Evolutionary conservation across 306 rosid genomes (phyloP).

Genomic region (Begonia fuchsioides): DNA sequence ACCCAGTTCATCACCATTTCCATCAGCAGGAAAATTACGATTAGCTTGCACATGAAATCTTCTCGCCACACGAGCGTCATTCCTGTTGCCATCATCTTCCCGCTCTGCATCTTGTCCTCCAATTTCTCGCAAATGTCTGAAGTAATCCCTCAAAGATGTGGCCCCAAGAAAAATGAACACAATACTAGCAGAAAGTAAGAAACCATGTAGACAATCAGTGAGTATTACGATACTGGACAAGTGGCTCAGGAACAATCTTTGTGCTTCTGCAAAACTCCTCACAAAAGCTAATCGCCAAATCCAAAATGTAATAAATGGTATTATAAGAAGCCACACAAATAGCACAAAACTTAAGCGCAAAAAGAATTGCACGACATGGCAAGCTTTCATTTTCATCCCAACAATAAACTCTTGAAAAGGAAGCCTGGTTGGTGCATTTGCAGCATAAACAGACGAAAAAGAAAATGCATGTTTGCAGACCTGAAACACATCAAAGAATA

Average conservation of each 20-base stretch:
- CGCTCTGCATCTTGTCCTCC: slow-evolving; percentile 94
- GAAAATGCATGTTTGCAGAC: slow-evolving; percentile 96
- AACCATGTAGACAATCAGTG: slow-evolving; percentile 97
- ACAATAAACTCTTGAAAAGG: slow-evolving; percentile 95
- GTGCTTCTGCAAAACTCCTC: slow-evolving; percentile 95
- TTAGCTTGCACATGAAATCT: slow-evolving; percentile 86
- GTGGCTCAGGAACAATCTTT: slow-evolving; percentile 84
- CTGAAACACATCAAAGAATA: slow-evolving; percentile 27
- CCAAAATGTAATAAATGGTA: slow-evolving; percentile 98
- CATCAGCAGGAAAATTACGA: slow-evolving; percentile 65
- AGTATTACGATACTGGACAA: slow-evolving; percentile 71
- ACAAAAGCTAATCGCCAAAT: slow-evolving; percentile 98
- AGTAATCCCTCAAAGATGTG: slow-evolving; percentile 94
- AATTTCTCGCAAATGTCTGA: slow-evolving; percentile 90
- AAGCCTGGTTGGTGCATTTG: slow-evolving; percentile 86
- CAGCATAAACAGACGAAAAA: slow-evolving; percentile 95
- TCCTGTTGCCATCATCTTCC: slow-evolving; percentile 89
- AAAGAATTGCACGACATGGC: slow-evolving; percentile 89
- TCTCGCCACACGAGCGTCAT: slow-evolving; percentile 83
- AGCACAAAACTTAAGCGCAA: slow-evolving; percentile 91
- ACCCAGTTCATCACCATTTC: slow-evolving; percentile 70
- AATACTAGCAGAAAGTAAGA: slow-evolving; percentile 92
- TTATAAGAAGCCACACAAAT: slow-evolving; percentile 92
- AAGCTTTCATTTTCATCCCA: slow-evolving; percentile 97
- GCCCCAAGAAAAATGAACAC: slow-evolving; percentile 97